Conservation (phyloP, 352 stramenopile genomes). For the Globisporangium emineosum region DNA sequence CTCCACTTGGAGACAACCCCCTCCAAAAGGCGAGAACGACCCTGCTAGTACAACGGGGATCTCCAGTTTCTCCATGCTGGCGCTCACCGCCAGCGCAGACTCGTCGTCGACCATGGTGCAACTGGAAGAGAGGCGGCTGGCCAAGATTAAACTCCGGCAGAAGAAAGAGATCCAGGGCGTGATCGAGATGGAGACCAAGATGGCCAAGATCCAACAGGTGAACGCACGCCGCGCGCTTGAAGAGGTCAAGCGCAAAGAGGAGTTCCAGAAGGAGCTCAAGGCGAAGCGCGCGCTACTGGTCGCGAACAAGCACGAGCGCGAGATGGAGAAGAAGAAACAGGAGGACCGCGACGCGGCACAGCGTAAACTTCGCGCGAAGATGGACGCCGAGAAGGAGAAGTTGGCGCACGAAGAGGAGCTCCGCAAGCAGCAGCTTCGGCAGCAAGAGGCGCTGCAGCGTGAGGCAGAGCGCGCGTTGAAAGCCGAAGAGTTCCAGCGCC, state of each 20-base stretch:
- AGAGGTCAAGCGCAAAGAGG: conserved; percentile 51
- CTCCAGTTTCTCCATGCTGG: background rate
- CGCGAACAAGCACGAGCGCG: conserved; percentile 54
- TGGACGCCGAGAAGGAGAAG: conserved; percentile 49
- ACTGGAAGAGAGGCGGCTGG: conserved; percentile 57
- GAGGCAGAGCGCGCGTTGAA: conserved; percentile 61
- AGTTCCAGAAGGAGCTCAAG: conserved; percentile 54
- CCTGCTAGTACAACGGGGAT: background rate
- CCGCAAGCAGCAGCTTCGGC: conserved; percentile 29
- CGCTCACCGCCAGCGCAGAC: conserved; percentile 29
- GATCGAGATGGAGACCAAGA: conserved; percentile 78
- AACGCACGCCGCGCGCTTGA: conserved; percentile 49
- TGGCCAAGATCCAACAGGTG: conserved; percentile 63
- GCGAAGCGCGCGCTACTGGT: conserved; percentile 42
- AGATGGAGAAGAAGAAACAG: conserved; percentile 58
- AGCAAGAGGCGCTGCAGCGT: conserved; percentile 40
- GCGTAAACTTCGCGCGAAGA: conserved; percentile 39
- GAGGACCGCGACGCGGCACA: conserved; percentile 54
- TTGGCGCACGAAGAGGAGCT: conserved; percentile 41
- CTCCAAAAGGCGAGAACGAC: background rate
- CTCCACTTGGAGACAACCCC: conserved; percentile 1
- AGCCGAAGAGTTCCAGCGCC: conserved; percentile 60
- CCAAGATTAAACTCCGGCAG: conserved; percentile 67
- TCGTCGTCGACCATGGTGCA: conserved; percentile 52
- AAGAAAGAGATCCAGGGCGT: conserved; percentile 67